Evolutionary conservation across 352 stramenopile genomes (phyloP), one percentile per base, ranked within the genome.

Genomic region (Phytophthora multivora): DNA sequence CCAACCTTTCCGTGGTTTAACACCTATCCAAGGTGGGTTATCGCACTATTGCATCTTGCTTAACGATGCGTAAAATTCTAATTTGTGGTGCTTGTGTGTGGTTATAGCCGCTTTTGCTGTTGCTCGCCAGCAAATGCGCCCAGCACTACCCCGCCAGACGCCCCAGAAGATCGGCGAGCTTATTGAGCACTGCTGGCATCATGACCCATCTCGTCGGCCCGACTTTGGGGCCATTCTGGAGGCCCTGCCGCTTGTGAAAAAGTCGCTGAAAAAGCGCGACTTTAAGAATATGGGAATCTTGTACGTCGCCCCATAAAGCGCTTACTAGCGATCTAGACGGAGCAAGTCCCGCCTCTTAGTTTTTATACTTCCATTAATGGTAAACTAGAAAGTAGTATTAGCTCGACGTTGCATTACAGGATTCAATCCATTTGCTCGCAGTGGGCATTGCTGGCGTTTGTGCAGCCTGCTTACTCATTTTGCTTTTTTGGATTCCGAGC

Each of bases 261-360:
- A 67, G 28, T 91, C 85, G 41, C 63, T 95, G 48, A 93, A 91
- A 71, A 93, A 93, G 69, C 83, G 85, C 47, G 86, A 95, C 50
- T 92, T 90, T 56, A 91, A 93, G 78, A 90, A 92, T 61, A 77
- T 93, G 63, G 76, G 85, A 42, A 93, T 95, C 42, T 57, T 77
- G 45, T 77, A 77, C 26, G 52, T 59, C 28, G 58, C 57, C 31
- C 53, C 63, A 8, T 70, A 58, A 51, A 59, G 33, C 18, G 8
- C 19, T 38, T 50, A 16, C 15, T 39, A 63, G 35, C 59, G 38
- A 52, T 43, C 31, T 57, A 62, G 41, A 68, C 40, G 54, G 66
- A 67, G 39, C 30, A 48, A 59, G 39, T 38, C 10, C 19, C n/a
- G 51, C 39, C 21, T 25, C 51, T 62, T 63, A 47, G 52, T 62